Conservation (phyloP, 2,329 filamentous ascomycete genomes). For the Helotiales sp. region DNA sequence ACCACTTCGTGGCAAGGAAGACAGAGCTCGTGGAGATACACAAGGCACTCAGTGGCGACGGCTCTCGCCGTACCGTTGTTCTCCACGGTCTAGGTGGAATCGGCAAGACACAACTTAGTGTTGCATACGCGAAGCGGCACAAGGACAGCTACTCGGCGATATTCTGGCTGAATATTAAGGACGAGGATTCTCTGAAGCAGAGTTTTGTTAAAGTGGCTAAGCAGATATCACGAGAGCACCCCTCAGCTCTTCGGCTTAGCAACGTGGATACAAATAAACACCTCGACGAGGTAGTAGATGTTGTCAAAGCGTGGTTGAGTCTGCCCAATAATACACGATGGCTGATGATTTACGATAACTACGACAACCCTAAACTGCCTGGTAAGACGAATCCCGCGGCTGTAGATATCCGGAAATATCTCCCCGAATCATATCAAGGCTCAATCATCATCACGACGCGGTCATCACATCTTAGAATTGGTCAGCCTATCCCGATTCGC, state of each 20-base stretch:
- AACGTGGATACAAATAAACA: constrained; percentile 15
- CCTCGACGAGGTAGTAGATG: constrained; percentile 9
- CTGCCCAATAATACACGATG: constrained; percentile 15
- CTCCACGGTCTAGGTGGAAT: background rate
- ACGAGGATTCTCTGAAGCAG: constrained; percentile 35
- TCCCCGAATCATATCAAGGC: too few species aligned
- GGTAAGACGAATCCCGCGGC: too few species aligned
- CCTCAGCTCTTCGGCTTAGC: background rate
- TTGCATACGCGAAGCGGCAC: constrained; percentile 43
- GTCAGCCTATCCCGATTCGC: constrained; percentile 11
- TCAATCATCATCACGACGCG: too few species aligned
- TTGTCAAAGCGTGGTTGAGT: constrained; percentile 19
- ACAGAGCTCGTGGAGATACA: constrained; percentile 43
- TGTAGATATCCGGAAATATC: too few species aligned
- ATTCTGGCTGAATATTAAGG: constrained; percentile 28
- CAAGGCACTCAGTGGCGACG: constrained; percentile 35
- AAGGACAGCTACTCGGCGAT: constrained; percentile 28
- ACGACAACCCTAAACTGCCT: constrained; percentile 18
- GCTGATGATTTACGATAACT: constrained; percentile 23
- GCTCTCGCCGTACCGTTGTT: constrained; percentile 19
- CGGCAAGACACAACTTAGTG: background rate
- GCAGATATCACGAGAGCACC: constrained; percentile 22
- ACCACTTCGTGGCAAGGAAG: constrained; percentile 44
- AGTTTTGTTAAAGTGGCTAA: constrained; percentile 35
- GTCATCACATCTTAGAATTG: constrained; percentile 13